Base-by-base conservation (phyloP, 2,329 filamentous ascomycete species). In the Fusarium burgessii region DNA sequence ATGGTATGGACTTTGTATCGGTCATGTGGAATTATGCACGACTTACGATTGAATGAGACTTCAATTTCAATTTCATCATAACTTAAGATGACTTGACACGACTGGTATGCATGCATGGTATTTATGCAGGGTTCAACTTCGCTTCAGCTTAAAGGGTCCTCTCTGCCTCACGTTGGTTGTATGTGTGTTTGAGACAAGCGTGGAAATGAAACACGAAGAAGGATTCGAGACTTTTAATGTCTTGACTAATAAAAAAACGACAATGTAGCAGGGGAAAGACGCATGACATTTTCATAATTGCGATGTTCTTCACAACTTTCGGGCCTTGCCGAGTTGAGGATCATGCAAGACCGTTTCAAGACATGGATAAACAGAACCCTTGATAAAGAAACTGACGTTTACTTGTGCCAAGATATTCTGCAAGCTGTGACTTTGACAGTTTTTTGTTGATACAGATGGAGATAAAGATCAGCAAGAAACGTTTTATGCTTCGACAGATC, bases 21-120 rank as follows among this genome's bases (percentile, higher is more conserved):
- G 54, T 55, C 12, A 49, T 50, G 38, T 52, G 46, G 40, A 62
- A 54, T 54, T 50, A 68, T 50, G 55, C 47, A 71, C 45, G 58
- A 64, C 54, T 71, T 56, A 72, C 54, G 68, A 71, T 55, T 56
- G 43, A 67, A 66, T 42, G 55, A 62, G 29, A 71, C 41, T 52
- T 58, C 29, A 25, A 58, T 54, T 45, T 46, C 42, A 47, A 50
- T 35, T 52, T 38, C n/a, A 41, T 36, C 40, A 33, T 55, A 33
- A 56, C 17, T 52, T 62, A 18, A 25, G 41, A 14, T 45, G 43
- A 29, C 27, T n/a, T 35, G 18, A 35, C n/a, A 54, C 41, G 38
- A 52, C 25, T 49, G 42, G 36, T 15, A 67, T 62, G 55, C 36
- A 51, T 36, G 32, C 35, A 49, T 41, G 49, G 55, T 27, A 41